Percentiles rank a stretch among this genome's conserved stretches.
Conservation (phyloP, 495 filamentous ascomycete species). For the Penicillium turbatum region DNA sequence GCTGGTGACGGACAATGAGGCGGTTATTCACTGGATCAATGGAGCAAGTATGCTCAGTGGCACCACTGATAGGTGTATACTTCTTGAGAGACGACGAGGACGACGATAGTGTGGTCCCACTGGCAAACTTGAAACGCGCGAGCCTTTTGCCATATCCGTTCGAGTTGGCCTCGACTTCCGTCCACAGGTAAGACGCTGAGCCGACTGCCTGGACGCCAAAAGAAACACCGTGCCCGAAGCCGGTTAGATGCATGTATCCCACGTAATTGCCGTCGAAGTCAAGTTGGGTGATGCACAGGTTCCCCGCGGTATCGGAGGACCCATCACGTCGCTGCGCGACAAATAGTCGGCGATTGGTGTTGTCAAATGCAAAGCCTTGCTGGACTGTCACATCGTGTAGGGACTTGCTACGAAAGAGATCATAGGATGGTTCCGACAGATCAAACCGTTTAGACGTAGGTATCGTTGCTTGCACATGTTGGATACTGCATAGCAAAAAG, state of each 20-base stretch:
- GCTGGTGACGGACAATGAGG: slow-evolving; percentile 12
- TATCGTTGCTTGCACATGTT: background rate
- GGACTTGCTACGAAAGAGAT: slow-evolving; percentile 14
- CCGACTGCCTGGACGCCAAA: slow-evolving; percentile 17
- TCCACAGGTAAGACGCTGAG: slow-evolving; percentile 17
- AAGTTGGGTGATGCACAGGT: slow-evolving; percentile 21
- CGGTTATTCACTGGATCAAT: slow-evolving; percentile 17
- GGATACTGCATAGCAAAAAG: background rate
- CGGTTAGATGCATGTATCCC: slow-evolving; percentile 16
- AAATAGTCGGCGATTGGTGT: slow-evolving; percentile 20
- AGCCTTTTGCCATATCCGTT: slow-evolving; percentile 20
- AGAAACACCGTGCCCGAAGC: slow-evolving; percentile 19
- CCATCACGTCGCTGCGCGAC: slow-evolving; percentile 14
- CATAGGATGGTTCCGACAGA: slow-evolving; percentile 14
- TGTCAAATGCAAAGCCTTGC: slow-evolving; percentile 23
- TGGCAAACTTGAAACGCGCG: slow-evolving; percentile 17
- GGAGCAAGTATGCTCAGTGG: slow-evolving; percentile 14
- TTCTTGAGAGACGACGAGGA: background rate
- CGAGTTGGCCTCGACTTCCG: slow-evolving; percentile 16
- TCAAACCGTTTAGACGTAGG: slow-evolving; percentile 15
- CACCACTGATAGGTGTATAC: background rate
- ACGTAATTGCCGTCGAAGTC: slow-evolving; percentile 19
- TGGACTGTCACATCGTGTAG: slow-evolving; percentile 17
- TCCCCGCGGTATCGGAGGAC: slow-evolving; percentile 7
- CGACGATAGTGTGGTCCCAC: slow-evolving; percentile 7